phyloP scores from a whole-genome alignment of 139 green algal species.

The Coccomyxa sp. region DNA sequence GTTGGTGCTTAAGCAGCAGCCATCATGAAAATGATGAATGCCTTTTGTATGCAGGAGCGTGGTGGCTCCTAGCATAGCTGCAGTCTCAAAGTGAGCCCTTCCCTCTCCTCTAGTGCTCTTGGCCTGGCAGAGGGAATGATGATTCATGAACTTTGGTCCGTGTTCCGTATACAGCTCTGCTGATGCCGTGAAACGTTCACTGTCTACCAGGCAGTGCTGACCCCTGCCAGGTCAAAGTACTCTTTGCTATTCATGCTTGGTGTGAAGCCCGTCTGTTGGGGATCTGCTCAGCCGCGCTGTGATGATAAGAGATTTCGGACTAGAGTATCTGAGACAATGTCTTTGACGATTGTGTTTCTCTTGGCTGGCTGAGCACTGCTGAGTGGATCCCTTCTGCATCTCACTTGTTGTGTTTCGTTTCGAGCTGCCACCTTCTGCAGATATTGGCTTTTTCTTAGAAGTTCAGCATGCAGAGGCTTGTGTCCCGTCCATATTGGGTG shows the following conservation, averaged over 20 bases:
- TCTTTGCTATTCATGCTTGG: constrained; percentile 3
- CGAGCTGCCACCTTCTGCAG: too few species aligned
- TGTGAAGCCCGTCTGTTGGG: background rate
- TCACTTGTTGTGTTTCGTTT: too few species aligned
- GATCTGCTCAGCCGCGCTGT: constrained; percentile 20
- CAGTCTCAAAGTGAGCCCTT: background rate
- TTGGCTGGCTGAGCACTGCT: constrained; percentile 77
- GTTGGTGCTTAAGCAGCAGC: constrained; percentile 45
- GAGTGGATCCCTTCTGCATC: too few species aligned
- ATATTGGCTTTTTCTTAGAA: too few species aligned
- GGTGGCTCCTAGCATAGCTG: background rate
- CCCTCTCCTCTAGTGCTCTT: background rate
- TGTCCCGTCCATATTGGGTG: too few species aligned
- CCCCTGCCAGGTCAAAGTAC: constrained; percentile 8
- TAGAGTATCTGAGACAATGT: constrained; percentile 77
- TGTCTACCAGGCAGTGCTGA: constrained; percentile 11
- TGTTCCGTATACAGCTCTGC: constrained; percentile 66
- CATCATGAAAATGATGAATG: too few species aligned
- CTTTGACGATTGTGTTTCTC: constrained; percentile 68
- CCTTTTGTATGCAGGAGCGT: constrained; percentile 28
- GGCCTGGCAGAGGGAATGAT: constrained; percentile 30
- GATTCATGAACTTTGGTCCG: constrained; percentile 63
- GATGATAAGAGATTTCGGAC: constrained; percentile 69
- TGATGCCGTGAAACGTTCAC: constrained; percentile 49
- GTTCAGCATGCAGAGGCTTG: too few species aligned